phyloP scores from a whole-genome alignment of 2,329 filamentous ascomycete genomes.

The Pseudogymnoascus sp. region DNA sequence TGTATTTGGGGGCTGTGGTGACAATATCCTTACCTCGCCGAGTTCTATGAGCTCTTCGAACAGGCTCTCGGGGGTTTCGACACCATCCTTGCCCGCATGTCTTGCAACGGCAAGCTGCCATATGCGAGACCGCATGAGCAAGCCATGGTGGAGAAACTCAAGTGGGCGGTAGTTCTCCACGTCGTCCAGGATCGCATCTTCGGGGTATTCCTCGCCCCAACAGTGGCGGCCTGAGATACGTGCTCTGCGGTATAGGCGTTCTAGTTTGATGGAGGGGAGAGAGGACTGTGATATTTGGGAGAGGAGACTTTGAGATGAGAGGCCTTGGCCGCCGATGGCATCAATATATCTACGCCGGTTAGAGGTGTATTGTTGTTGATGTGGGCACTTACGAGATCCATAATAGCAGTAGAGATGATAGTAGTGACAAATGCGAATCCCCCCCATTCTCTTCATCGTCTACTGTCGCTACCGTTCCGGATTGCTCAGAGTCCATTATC shows the following conservation, averaged over 20 bases:
- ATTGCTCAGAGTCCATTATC: not conserved
- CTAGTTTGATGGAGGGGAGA: not conserved
- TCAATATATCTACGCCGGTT: not conserved
- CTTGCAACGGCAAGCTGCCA: conserved; percentile 2
- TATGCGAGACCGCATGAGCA: not conserved
- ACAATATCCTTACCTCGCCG: not conserved
- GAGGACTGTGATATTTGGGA: conserved; percentile 3
- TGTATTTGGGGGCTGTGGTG: not conserved
- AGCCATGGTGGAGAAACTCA: not conserved
- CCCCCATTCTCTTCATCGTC: not conserved
- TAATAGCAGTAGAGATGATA: not conserved
- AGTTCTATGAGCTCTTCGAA: conserved; percentile 1
- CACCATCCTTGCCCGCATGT: not conserved
- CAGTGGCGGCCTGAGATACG: not conserved
- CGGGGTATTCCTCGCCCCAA: conserved; percentile 5
- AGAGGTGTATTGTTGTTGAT: not conserved
- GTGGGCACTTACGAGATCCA: not conserved
- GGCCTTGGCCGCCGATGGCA: not conserved
- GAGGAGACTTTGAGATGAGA: not conserved
- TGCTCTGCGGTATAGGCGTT: conserved; percentile 7
- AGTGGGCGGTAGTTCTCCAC: conserved; percentile 6
- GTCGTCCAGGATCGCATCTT: conserved; percentile 4
- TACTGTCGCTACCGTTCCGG: not conserved
- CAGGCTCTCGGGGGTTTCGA: not conserved
- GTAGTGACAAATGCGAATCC: not conserved